Evolutionary conservation across 768 basidiomycete species (phyloP).

Genomic region (Nevesoporus exiguus): DNA sequence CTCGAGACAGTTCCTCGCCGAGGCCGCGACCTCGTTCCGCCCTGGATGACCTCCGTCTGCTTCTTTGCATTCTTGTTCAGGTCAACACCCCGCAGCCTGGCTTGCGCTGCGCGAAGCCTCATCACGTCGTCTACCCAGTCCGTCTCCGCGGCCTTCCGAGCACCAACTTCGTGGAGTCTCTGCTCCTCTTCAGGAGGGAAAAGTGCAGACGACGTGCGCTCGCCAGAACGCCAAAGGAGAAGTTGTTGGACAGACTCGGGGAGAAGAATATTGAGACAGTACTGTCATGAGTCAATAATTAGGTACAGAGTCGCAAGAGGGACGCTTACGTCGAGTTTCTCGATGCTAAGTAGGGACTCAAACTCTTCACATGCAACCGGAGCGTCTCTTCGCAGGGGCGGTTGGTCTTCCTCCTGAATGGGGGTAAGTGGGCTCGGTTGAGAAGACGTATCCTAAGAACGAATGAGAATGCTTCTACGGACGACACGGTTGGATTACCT

Average conservation of each 20-base stretch:
- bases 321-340: conserved; percentile 49
- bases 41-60: conserved; percentile 14
- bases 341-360: conserved; percentile 41
- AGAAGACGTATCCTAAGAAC: conserved; percentile 15
- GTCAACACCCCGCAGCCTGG: conserved; percentile 38
- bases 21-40: conserved; percentile 33
- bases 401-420: conserved; percentile 10
- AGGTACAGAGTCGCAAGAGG: neutral
- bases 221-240: conserved; percentile 66
- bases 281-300: conserved; percentile 38
- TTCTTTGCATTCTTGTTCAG: conserved; percentile 27
- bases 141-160: conserved; percentile 45
- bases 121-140: conserved; percentile 71
- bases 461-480: neutral
- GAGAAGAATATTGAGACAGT: conserved; percentile 67
- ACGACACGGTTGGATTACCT: conserved; percentile 12
- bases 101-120: conserved; percentile 34
- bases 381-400: neutral
- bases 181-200: conserved; percentile 54
- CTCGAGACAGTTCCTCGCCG: conserved; percentile 21
- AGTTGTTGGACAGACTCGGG: conserved; percentile 72
- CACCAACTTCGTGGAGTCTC: conserved; percentile 47
- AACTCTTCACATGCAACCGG: conserved; percentile 42
- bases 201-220: conserved; percentile 48
- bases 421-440: conserved; percentile 24